Base-by-base conservation (phyloP, 768 basidiomycete species). In the Mycena polygramma region DNA sequence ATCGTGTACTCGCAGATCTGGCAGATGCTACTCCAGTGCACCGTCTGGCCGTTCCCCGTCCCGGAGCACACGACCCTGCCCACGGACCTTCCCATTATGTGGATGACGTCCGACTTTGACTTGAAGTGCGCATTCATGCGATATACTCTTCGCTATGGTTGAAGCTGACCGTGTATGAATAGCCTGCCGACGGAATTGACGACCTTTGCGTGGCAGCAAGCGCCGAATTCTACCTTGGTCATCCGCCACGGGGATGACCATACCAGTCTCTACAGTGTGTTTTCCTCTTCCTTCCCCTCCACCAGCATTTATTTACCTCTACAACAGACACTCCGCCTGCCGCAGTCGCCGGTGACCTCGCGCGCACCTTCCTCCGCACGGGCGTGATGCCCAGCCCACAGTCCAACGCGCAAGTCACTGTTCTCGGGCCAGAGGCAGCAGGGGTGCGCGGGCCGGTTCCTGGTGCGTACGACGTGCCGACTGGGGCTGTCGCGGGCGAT, bases 171-270 rank as follows among this genome's bases (percentile, higher is more conserved):
- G n/a, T 7, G 30, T 30, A 2, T 10, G 49, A 36, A 7, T 26
- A 72, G 71, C 26, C 45, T 54, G 1, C 67, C 71, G 19, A 69
- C 71, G 7, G 54, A 57, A n/a, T 19, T n/a, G 24, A 58, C 57
- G 2, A 72, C 71, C 3, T 69, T 69, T 41, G 57, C 53, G 0
- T 69, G 54, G 53, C 45, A 63, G 37, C 67, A 59, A 53, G 24
- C 71, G 5, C 71, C 71, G 13, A 69, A 69, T 0, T 49, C 67
- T 3, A 57, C 63, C 10, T 55, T 72, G n/a, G 61, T 72, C 1
- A 55, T 72, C 39, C n/a, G 71, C 8, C 71, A 72, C 46, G 71
- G 71, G 1, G 71, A 72, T 35, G 62, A 65, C 70, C 63, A 79
- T 72, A 46, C 74, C 74, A 26, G 74, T 70, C 9, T 66, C 26